phyloP scores from a whole-genome alignment of 2,329 filamentous ascomycete genomes.

The Ceratocystis destructans region DNA sequence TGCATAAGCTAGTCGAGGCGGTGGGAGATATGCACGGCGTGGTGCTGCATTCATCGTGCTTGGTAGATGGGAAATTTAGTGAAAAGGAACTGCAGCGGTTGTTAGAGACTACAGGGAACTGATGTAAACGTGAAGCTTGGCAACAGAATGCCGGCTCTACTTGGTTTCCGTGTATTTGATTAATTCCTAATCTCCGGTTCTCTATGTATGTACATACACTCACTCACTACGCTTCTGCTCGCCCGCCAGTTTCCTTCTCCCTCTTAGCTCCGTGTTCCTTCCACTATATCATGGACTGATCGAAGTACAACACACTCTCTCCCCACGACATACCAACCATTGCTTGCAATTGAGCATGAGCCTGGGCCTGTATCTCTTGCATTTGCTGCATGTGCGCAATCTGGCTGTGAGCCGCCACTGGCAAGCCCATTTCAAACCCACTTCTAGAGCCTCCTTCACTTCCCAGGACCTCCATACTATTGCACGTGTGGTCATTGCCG shows the following conservation, averaged over 20 bases:
- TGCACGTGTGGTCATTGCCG: not conserved
- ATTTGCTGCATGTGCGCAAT: slow-evolving; percentile 13
- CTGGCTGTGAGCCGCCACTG: slow-evolving; percentile 8
- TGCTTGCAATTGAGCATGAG: not conserved
- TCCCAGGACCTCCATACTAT: too few species aligned
- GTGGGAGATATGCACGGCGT: slow-evolving; percentile 10
- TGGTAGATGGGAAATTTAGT: slow-evolving; percentile 15
- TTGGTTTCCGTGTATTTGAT: not conserved
- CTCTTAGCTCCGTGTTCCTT: not conserved
- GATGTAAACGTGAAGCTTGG: not conserved
- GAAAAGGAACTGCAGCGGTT: slow-evolving; percentile 12
- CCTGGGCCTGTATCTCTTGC: slow-evolving; percentile 6
- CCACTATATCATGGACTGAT: slow-evolving; percentile 2
- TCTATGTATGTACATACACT: not conserved
- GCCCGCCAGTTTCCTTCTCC: not conserved
- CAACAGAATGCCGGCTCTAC: not conserved
- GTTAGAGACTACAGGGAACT: slow-evolving; percentile 9
- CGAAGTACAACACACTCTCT: slow-evolving; percentile 7
- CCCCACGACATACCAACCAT: not conserved
- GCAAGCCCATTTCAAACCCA: slow-evolving; percentile 7
- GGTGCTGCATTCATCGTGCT: slow-evolving; percentile 20
- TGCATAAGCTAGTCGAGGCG: slow-evolving; percentile 20
- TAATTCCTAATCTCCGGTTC: not conserved
- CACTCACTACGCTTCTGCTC: not conserved
- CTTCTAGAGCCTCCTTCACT: not conserved